Evolutionary conservation across 139 green algal genomes (phyloP), one percentile per base, ranked within the genome.

Genomic region (Closterium sp.): DNA sequence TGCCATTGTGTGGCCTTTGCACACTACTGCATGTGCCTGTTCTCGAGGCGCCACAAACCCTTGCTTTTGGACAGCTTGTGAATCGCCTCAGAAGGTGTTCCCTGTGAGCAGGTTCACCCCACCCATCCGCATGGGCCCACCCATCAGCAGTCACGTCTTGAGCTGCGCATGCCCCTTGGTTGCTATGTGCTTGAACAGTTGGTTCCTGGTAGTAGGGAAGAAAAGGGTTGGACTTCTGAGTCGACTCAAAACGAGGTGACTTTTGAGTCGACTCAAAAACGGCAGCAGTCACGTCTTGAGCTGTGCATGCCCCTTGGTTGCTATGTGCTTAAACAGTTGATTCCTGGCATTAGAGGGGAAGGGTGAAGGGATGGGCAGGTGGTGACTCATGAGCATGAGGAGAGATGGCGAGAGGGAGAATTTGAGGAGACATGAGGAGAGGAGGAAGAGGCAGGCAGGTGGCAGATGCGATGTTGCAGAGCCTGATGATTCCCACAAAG

Each of bases 241-340:
- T n/a, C n/a, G n/a, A n/a, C n/a, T n/a, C n/a, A n/a, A n/a, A n/a
- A n/a, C n/a, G n/a, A n/a, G n/a, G n/a, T n/a, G n/a, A n/a, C n/a
- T n/a, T n/a, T n/a, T n/a, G n/a, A n/a, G n/a, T n/a, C n/a, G n/a
- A n/a, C n/a, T n/a, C n/a, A n/a, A n/a, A n/a, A 2, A 21, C 7
- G 62, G 19, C 62, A 79, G 62, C 62, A 79, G 62, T 89, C 86
- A 89, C 1, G 31, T 24, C 70, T 95, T 96, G 0, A 95, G 91
- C 13, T 91, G 92, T 9, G 96, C 95, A 73, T 97, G 96, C 22
- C 96, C 96, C 11, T 94, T 96, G 19, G 88, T 62, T 11, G 89
- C 27, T 11, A 97, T 96, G 90, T 98, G 97, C 70, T 97, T 96
- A 91, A 98, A 98, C 85, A 98, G 93, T 92, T 97, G 91, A 28